Conservation (phyloP, 2,329 filamentous ascomycete genomes). For the Fusarium sp. region DNA sequence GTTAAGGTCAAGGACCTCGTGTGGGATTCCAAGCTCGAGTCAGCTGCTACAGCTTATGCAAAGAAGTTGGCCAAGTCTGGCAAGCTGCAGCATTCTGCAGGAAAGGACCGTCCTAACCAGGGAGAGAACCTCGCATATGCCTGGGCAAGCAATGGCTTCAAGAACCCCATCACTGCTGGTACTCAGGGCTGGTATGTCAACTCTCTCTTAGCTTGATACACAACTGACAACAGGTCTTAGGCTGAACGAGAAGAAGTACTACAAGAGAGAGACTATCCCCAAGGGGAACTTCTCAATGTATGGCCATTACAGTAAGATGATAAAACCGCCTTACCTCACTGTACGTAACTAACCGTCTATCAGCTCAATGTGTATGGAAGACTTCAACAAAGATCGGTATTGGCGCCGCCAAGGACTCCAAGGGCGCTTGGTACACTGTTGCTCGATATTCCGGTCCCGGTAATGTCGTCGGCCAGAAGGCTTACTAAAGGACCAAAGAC, state of each 20-base stretch:
- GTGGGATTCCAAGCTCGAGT: conserved; percentile 27
- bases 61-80: conserved; percentile 25
- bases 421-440: conserved; percentile 46
- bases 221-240: background rate
- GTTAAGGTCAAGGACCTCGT: conserved; percentile 20
- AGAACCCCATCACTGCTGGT: conserved; percentile 23
- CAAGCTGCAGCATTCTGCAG: conserved; percentile 24
- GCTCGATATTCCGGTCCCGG: conserved; percentile 48
- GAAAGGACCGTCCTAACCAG: conserved; percentile 14
- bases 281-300: conserved; percentile 37
- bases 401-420: conserved; percentile 39
- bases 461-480: conserved; percentile 44
- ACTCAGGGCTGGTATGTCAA: conserved; percentile 28
- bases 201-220: accelerated
- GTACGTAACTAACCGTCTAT: background rate
- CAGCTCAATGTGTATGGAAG: conserved; percentile 47
- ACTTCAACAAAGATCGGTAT: conserved; percentile 46
- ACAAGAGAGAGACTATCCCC: conserved; percentile 33
- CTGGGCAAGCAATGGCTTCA: conserved; percentile 12
- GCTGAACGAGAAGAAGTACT: conserved; percentile 31
- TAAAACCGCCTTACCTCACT: accelerated
- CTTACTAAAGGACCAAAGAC: conserved; percentile 28
- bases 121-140: conserved; percentile 39
- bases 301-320: conserved; percentile 43
- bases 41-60: conserved; percentile 23